Conservation (phyloP, 192 early-diverging fungal species). For the Linderina pennispora region DNA sequence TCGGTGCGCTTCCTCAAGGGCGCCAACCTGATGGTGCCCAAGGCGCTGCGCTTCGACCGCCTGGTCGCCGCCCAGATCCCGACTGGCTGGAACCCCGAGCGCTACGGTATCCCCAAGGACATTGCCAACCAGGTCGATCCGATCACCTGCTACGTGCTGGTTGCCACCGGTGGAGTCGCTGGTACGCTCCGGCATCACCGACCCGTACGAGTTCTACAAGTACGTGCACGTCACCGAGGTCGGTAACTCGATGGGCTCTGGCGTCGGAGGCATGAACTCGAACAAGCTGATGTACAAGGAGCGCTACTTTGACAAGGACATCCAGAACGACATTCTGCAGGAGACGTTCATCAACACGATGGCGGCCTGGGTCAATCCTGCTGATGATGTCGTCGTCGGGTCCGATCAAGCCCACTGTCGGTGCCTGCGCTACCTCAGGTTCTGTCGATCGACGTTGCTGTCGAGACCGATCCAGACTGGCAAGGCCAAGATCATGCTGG, state of each 20-base stretch:
- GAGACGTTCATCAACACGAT: conserved; percentile 94
- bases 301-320: conserved; percentile 68
- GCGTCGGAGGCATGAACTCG: conserved; percentile 78
- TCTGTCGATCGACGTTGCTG: conserved; percentile 81
- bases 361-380: conserved; percentile 91
- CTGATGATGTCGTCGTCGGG: conserved; percentile 82
- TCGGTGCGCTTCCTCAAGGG: conserved; percentile 76
- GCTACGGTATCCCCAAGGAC: conserved; percentile 85
- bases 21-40: conserved; percentile 77
- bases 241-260: conserved; percentile 80
- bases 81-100: conserved; percentile 82
- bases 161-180: conserved; percentile 87
- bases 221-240: conserved; percentile 90
- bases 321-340: conserved; percentile 85
- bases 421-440: conserved; percentile 88
- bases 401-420: conserved; percentile 65
- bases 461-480: conserved; percentile 77
- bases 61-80: conserved; percentile 81
- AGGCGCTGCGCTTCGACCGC: conserved; percentile 83
- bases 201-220: conserved; percentile 93
- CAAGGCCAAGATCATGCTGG: conserved; percentile 83
- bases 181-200: conserved; percentile 78
- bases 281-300: conserved; percentile 69
- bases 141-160: conserved; percentile 75
- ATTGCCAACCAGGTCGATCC: conserved; percentile 84